Base-by-base conservation (phyloP, 2,329 filamentous ascomycete genomes). In the Aspergillus sp. region DNA sequence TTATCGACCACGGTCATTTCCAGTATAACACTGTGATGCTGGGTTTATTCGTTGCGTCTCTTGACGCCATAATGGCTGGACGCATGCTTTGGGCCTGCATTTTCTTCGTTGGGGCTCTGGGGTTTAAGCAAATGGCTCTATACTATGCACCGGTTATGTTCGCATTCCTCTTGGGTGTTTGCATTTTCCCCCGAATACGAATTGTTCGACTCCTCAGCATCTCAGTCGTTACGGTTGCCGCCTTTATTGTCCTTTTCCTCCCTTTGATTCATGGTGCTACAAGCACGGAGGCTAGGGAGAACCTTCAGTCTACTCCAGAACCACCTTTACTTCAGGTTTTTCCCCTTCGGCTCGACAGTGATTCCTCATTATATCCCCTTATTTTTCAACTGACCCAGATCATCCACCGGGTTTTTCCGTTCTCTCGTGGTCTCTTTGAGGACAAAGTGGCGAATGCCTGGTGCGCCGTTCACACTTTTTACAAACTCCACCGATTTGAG, bases 11-110 rank as follows among this genome's bases (percentile, higher is more conserved):
- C 70, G 90, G 93, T 6, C 95, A 89, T 68, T 99, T 99, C 73
- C 95, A 99, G 77, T 99, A 97, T 77, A 99, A 99, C 73, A 96
- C 93, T 0, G 93, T 99, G 51, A 99, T 99, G 95, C 86, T 99
- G 15, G 95, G 96, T 2, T 85, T 98, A 48, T 87, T 95, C 9
- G 80, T 96, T 31, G 91, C 91, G 0, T 91, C 89, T 67, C 87
- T 97, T 79, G 95, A 93, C 43, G 95, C 90, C 73, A 89, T 98
- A 77, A 76, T 96, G 51, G 91, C 92, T 3, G 90, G 90, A 4
- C 85, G 92, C 49, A 88, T 88, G 67, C 84, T 96, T 61, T 97
- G 93, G 92, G 86, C 90, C 25, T 92, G 91, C 61, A 85, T 96
- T 58, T 96, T 96, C 79, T 99, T 99, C 67, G 95, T 99, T 6